Conservation (phyloP, 257 asterid genomes). For the Nicotiana otophora region DNA sequence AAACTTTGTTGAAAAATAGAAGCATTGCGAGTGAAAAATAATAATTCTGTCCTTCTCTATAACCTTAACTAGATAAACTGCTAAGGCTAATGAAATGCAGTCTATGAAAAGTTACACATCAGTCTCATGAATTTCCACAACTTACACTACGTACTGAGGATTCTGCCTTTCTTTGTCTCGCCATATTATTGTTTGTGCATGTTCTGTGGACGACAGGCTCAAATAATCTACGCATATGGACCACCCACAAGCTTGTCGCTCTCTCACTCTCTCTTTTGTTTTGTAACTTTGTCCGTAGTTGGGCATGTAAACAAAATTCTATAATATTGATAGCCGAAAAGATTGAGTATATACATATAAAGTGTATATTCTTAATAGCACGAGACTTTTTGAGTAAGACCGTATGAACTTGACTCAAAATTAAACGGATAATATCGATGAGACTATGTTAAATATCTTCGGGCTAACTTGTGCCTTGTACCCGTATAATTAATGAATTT, state of each 20-base stretch:
- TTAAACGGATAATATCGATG: too few species aligned
- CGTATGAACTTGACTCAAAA: too few species aligned
- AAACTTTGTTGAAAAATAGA: constrained; percentile 40
- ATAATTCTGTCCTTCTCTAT: constrained; percentile 14
- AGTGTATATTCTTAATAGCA: too few species aligned
- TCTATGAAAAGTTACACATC: constrained; percentile 31
- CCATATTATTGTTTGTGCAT: not conserved
- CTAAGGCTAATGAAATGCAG: not conserved
- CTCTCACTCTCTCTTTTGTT: too few species aligned
- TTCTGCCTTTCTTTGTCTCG: not conserved
- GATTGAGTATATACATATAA: too few species aligned
- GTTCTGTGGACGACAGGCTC: not conserved
- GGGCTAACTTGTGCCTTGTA: too few species aligned
- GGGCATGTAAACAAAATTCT: too few species aligned
- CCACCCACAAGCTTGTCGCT: not conserved
- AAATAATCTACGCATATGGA: not conserved
- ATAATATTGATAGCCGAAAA: too few species aligned
- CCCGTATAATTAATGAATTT: too few species aligned
- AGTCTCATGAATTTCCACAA: not conserved
- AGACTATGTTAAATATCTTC: too few species aligned
- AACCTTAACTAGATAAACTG: constrained; percentile 48
- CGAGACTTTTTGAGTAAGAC: too few species aligned
- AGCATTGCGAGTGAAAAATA: constrained; percentile 7
- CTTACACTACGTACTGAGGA: not conserved
- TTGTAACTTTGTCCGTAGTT: too few species aligned